phyloP scores from a whole-genome alignment of 2,329 filamentous ascomycete genomes.

The Clathrospora elynae region DNA sequence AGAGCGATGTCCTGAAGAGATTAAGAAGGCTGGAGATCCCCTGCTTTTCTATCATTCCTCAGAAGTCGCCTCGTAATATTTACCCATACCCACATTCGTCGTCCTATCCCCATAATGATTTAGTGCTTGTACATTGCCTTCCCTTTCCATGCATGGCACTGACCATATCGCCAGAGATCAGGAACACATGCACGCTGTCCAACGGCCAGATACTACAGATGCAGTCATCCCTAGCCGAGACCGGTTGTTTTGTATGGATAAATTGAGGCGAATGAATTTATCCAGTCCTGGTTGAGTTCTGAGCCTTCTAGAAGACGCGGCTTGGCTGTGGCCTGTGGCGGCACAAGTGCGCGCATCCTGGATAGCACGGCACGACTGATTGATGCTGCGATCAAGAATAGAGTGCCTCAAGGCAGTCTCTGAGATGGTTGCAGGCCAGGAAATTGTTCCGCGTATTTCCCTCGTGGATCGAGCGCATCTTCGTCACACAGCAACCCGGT shows the following conservation, averaged over 20 bases:
- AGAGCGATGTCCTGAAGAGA: constrained; percentile 15
- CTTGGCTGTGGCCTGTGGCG: constrained; percentile 19
- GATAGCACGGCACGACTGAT: constrained; percentile 7
- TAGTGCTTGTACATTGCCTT: constrained; percentile 16
- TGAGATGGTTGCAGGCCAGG: constrained; percentile 1
- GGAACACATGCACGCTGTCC: constrained; percentile 14
- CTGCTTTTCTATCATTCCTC: constrained; percentile 17
- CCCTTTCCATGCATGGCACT: constrained; percentile 7
- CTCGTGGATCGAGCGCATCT: not conserved
- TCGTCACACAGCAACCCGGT: no score
- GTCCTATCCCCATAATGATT: constrained; percentile 27
- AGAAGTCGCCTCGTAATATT: constrained; percentile 14
- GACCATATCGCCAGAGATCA: constrained; percentile 10
- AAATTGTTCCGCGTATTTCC: constrained; percentile 35
- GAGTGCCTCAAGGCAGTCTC: constrained; percentile 1
- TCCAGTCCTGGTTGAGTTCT: constrained; percentile 10
- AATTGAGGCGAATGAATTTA: constrained; percentile 21
- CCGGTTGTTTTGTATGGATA: constrained; percentile 43
- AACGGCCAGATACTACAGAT: constrained; percentile 30
- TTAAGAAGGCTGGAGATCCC: constrained; percentile 12
- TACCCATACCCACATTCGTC: constrained; percentile 11
- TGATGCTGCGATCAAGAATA: constrained; percentile 9
- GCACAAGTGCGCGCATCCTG: constrained; percentile 3
- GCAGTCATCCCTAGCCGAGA: constrained; percentile 4
- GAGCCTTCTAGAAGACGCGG: constrained; percentile 23